Base-by-base conservation (phyloP, 2,329 filamentous ascomycete species). In the Penicillium sp. region DNA sequence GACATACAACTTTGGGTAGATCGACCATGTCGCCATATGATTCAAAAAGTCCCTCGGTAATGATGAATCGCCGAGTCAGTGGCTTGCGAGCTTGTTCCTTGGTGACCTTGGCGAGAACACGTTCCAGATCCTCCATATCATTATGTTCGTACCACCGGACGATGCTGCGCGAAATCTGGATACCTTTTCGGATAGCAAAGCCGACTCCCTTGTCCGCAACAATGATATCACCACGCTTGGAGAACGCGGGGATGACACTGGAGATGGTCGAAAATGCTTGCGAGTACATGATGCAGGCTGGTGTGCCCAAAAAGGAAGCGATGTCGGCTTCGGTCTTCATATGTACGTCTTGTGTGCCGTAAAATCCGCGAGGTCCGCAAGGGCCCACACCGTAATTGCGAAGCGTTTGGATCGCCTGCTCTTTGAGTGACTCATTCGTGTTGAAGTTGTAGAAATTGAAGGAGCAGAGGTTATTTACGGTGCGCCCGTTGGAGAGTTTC, bases 361-460 rank as follows among this genome's bases (percentile, higher is more conserved):
- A 98, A 74, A 98, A 98, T 55, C 95, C 90, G 5, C 93, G 93
- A 13, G 93, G 93, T 18, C 93, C 93, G 66, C 93, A 98, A 48
- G 93, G 91, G 7, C 93, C 94, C 36, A 98, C 94, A 48, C 93
- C 93, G 62, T 98, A 98, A 18, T 88, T 95, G 51, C 91, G 87
- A 35, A 98, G 80, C 0, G 90, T 94, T 68, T 91, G 85, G 53
- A 98, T 90, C 1, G 91, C 93, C 69, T 95, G 94, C 60, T 96
- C 90, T 65, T 95, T 95, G 62, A 98, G 84, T 33, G 84, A 81
- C 53, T 97, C 91, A 66, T 95, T 96, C 45, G 83, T 82, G 55
- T 94, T 88, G 69, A 98, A 90, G 73, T 98, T 97, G 77, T 95
- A 97, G 71, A 93, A 95, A 70, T 98, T 98, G 73, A 90, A 93